A percentile compares a stretch with the other conserved stretches of the same genome.
Evolutionary conservation across 305 asterid genomes (phyloP).

Genomic region (Solanum hybrid): DNA sequence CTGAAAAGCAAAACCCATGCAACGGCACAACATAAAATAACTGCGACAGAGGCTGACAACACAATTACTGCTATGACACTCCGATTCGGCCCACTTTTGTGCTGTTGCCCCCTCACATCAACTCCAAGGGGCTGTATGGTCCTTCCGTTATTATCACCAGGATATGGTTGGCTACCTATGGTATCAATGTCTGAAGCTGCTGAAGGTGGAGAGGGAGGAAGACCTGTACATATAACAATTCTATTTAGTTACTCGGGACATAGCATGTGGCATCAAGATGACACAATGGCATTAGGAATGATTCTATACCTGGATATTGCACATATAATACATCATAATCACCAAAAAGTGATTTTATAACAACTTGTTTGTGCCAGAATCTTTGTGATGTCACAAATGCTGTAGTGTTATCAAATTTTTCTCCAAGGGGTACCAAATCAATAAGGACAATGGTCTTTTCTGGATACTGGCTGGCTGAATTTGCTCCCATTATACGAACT

Average conservation of each 20-base stretch:
- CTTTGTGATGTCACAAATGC: conserved; percentile 54
- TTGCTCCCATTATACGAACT: conserved; percentile 97
- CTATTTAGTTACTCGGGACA: not conserved
- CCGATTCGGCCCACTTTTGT: conserved; percentile 40
- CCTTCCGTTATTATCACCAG: conserved; percentile 52
- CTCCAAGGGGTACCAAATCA: conserved; percentile 76
- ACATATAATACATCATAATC: conserved; percentile 79
- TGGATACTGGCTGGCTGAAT: conserved; percentile 68
- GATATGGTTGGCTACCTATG: conserved; percentile 52
- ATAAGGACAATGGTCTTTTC: conserved; percentile 70
- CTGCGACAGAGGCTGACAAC: conserved; percentile 53
- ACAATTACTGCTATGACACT: conserved; percentile 51
- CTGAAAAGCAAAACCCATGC: conserved; percentile 56
- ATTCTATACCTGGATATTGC: conserved; percentile 67
- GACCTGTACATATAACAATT: conserved; percentile 42
- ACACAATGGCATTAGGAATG: not conserved
- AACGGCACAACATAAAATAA: conserved; percentile 40
- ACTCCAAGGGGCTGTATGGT: conserved; percentile 75
- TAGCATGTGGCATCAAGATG: not conserved
- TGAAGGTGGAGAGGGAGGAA: conserved; percentile 87
- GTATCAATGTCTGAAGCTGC: conserved; percentile 50
- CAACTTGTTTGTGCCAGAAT: conserved; percentile 74
- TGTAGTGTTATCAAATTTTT: conserved; percentile 50
- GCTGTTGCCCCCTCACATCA: conserved; percentile 51
- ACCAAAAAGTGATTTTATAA: conserved; percentile 58